Evolutionary conservation across 108 stramenopile species (phyloP).

Genomic region (Cylindrotheca fusiformis): DNA sequence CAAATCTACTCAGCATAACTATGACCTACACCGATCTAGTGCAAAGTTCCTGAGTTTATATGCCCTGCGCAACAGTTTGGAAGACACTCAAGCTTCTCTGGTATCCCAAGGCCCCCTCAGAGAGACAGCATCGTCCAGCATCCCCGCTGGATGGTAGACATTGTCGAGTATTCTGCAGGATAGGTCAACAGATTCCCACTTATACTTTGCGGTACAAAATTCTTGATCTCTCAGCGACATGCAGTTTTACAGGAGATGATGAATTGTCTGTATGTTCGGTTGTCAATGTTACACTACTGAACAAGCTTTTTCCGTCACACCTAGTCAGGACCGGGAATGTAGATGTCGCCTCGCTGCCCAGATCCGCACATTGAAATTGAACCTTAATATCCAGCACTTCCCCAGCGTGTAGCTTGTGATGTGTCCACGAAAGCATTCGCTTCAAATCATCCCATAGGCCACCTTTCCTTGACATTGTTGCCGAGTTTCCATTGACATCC

Average conservation of each 20-base stretch:
- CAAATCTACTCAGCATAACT: too few species aligned
- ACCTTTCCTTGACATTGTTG: conserved; percentile 36
- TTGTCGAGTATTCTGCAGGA: too few species aligned
- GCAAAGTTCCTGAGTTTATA: too few species aligned
- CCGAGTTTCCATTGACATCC: conserved; percentile 33
- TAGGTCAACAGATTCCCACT: too few species aligned
- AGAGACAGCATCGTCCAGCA: too few species aligned
- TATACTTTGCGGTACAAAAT: conserved; percentile 41
- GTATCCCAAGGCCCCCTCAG: too few species aligned
- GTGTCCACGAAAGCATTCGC: conserved; percentile 43
- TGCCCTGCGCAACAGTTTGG: too few species aligned
- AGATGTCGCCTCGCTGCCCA: not conserved
- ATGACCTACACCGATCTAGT: too few species aligned
- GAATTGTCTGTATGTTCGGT: conserved; percentile 9
- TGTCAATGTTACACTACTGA: conserved; percentile 27
- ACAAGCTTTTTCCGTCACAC: conserved; percentile 22
- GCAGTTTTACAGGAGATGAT: conserved; percentile 8
- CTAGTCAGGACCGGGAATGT: conserved; percentile 40
- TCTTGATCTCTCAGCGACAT: conserved; percentile 8
- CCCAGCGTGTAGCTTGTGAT: conserved; percentile 33
- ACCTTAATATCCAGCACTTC: conserved; percentile 47
- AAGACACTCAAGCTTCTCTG: too few species aligned
- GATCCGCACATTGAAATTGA: conserved; percentile 21
- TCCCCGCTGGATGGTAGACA: too few species aligned
- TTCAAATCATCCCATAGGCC: conserved; percentile 66